phyloP scores from a whole-genome alignment of 2,329 filamentous ascomycete genomes.

The Penicillium polonicum region DNA sequence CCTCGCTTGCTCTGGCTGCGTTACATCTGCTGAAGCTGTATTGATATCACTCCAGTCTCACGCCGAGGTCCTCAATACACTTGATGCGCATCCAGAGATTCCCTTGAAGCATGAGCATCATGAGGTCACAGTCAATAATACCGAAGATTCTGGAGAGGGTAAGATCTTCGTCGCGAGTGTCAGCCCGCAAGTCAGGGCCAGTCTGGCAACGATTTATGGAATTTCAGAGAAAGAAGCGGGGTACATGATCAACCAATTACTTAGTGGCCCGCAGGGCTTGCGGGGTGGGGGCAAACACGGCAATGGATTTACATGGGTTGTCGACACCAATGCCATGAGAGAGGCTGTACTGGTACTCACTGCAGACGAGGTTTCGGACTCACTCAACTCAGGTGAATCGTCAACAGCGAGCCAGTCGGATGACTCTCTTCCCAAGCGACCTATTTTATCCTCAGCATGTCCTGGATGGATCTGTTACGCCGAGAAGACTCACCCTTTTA shows the following conservation, averaged over 20 bases:
- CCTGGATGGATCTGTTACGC: constrained; percentile 99
- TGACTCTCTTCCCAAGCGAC: constrained; percentile 37
- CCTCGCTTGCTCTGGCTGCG: constrained; percentile 94
- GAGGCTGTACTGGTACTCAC: constrained; percentile 80
- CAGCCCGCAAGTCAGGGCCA: constrained; percentile 86
- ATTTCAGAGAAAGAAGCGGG: constrained; percentile 72
- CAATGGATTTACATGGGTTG: constrained; percentile 81
- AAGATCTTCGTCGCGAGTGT: constrained; percentile 89
- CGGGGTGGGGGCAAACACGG: constrained; percentile 67
- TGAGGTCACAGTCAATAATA: constrained; percentile 48
- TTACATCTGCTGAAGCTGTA: constrained; percentile 96
- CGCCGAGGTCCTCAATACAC: constrained; percentile 77
- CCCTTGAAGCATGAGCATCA: constrained; percentile 23
- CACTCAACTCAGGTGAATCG: constrained; percentile 22
- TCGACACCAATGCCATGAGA: constrained; percentile 82
- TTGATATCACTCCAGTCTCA: constrained; percentile 93
- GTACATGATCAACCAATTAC: constrained; percentile 76
- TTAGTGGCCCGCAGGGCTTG: constrained; percentile 69
- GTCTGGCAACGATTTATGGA: constrained; percentile 78
- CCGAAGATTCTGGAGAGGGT: constrained; percentile 44
- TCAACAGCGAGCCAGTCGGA: constrained; percentile 14
- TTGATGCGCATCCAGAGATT: constrained; percentile 63
- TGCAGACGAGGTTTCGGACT: constrained; percentile 65
- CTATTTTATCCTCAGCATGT: constrained; percentile 76
- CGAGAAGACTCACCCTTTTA: constrained; percentile 94